These are phyloP conservation scores for Dendrobium nobile DNA, from an alignment of 106 monocot species.

Conservation along the genomic window DNA sequence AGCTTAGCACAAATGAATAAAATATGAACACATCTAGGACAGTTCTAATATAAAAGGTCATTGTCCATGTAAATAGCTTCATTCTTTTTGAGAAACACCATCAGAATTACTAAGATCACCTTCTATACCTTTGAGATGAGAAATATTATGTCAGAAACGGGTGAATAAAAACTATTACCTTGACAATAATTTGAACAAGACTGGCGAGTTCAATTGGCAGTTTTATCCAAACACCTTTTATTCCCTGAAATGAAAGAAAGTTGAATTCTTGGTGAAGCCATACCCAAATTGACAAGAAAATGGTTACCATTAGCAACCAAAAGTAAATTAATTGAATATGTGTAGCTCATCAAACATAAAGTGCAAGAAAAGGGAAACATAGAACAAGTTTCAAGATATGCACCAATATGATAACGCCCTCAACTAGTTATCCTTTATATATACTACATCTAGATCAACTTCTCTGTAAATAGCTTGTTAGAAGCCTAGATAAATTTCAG, in stretches of 20 bases:
- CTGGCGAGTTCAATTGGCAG: conserved; percentile 64
- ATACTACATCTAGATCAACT: background rate
- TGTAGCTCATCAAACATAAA: background rate
- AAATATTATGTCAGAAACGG: background rate
- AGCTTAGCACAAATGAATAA: too few relatives aligned
- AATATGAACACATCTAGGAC: too few relatives aligned
- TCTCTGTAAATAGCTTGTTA: background rate
- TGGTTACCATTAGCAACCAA: background rate
- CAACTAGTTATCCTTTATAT: background rate
- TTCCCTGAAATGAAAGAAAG: conserved; percentile 38
- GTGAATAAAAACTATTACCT: conserved; percentile 41
- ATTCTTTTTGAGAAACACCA: too few relatives aligned
- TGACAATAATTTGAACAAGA: conserved; percentile 67
- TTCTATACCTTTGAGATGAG: background rate
- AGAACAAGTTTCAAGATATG: background rate
- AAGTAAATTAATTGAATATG: background rate
- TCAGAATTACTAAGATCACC: background rate
- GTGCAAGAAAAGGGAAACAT: background rate
- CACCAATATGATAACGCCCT: background rate
- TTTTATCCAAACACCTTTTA: conserved; percentile 86
- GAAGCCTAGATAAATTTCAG: background rate
- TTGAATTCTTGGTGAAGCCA: background rate
- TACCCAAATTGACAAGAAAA: background rate
- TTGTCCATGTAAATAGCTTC: too few relatives aligned
- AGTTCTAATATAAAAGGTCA: too few relatives aligned